A percentile compares a stretch with the other conserved stretches of the same genome.
These are phyloP conservation scores for Aspergillus sp. DNA, from an alignment of 2,329 filamentous ascomycete species.

Conservation along the genomic window DNA sequence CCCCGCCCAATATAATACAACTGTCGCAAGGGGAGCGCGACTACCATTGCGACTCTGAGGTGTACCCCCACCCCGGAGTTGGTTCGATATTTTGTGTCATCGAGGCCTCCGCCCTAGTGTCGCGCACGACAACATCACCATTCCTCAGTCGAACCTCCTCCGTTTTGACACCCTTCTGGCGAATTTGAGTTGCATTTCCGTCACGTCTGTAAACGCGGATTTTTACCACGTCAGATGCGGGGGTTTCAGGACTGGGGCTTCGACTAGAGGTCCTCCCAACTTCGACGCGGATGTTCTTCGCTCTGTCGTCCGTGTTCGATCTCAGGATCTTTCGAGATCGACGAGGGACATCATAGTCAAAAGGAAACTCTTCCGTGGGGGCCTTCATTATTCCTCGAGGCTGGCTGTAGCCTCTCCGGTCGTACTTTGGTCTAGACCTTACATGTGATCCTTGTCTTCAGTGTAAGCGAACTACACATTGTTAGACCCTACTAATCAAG, in stretches of 20 bases:
- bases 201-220: constrained; percentile 7
- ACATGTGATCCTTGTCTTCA: constrained; percentile 3
- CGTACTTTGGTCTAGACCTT: neutral
- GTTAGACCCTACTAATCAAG: neutral
- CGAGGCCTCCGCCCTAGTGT: neutral
- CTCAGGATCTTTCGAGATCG: neutral
- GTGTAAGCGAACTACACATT: constrained; percentile 2
- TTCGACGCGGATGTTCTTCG: constrained; percentile 2
- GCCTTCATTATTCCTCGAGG: constrained; percentile 13
- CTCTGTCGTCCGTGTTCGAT: neutral
- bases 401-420: neutral
- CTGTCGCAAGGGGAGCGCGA: neutral
- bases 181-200: neutral
- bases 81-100: neutral
- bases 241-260: neutral
- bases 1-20: neutral
- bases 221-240: constrained; percentile 8
- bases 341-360: neutral
- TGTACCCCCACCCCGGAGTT: neutral
- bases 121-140: constrained; percentile 8
- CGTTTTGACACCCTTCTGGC: neutral
- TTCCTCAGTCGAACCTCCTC: constrained; percentile 4
- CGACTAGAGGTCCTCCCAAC: neutral
- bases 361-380: constrained; percentile 10
- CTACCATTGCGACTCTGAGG: neutral